Conservation (phyloP, 306 rosid species). For the Pueraria montana region DNA sequence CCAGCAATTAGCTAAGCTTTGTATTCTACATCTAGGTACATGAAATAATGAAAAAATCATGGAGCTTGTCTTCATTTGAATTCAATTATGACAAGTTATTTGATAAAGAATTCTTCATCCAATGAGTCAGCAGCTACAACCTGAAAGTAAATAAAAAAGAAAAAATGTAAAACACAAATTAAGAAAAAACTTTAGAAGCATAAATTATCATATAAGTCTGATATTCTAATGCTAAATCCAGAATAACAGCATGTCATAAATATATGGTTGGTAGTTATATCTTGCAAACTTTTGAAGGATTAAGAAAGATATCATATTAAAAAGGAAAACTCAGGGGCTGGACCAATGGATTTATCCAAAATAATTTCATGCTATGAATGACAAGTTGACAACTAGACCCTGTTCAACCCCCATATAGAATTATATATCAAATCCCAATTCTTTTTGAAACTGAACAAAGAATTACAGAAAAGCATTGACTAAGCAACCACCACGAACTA, state of each 20-base stretch:
- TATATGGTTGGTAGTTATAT: not conserved
- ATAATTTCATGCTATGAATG: not conserved
- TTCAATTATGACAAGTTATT: conserved; percentile 41
- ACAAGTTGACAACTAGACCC: conserved; percentile 4
- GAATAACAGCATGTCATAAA: conserved; percentile 26
- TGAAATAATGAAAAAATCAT: conserved; percentile 74
- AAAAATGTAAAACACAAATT: not conserved
- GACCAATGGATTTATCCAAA: conserved; percentile 18
- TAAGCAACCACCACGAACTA: conserved; percentile 19
- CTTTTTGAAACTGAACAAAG: conserved; percentile 22
- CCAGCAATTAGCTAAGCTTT: conserved; percentile 66
- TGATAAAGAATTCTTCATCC: conserved; percentile 47
- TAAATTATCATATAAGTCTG: conserved; percentile 23
- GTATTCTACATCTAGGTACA: conserved; percentile 76
- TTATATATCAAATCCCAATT: not conserved
- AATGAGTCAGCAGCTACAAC: conserved; percentile 51
- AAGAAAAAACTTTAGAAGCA: not conserved
- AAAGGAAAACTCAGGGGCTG: not conserved
- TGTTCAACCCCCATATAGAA: not conserved
- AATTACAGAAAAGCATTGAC: conserved; percentile 23
- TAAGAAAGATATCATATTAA: conserved; percentile 7
- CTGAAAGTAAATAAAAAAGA: conserved; percentile 55
- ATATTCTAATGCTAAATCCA: conserved; percentile 21
- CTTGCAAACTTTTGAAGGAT: conserved; percentile 8
- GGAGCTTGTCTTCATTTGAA: conserved; percentile 71